phyloP scores from a whole-genome alignment of 768 basidiomycete species.

The Pleurotus giganteus region DNA sequence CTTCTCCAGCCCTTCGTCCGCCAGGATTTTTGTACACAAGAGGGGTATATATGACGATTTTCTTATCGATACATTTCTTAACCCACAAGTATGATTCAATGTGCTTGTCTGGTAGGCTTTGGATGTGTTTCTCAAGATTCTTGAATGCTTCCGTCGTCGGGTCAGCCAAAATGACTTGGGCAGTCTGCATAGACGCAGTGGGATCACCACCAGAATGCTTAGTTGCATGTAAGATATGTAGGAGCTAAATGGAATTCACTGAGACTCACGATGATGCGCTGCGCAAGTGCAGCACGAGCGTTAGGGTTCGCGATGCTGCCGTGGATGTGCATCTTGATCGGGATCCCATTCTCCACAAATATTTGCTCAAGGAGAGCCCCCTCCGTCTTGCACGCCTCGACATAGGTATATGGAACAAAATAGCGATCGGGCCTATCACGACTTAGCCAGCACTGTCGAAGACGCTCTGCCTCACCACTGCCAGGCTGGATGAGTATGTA shows the following conservation, averaged over 20 bases:
- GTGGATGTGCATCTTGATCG: slow-evolving; percentile 79
- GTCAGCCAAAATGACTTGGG: slow-evolving; percentile 77
- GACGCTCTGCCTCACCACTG: slow-evolving; percentile 70
- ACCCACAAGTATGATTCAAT: slow-evolving; percentile 84
- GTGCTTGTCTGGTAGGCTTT: slow-evolving; percentile 68
- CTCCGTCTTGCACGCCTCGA: slow-evolving; percentile 82
- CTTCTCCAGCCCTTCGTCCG: slow-evolving; percentile 77
- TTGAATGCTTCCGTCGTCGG: slow-evolving; percentile 76
- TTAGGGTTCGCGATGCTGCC: slow-evolving; percentile 78
- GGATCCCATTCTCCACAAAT: slow-evolving; percentile 61
- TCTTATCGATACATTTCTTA: slow-evolving; percentile 76
- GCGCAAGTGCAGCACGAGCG: slow-evolving; percentile 60
- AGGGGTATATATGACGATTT: slow-evolving; percentile 64
- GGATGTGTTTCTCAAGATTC: slow-evolving; percentile 69
- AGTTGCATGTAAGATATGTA: neutral
- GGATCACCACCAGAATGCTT: slow-evolving; percentile 85
- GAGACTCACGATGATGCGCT: slow-evolving; percentile 63
- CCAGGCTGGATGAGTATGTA: slow-evolving; percentile 70
- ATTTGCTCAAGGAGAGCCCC: slow-evolving; percentile 75
- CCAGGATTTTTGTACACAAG: slow-evolving; percentile 84
- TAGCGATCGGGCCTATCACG: slow-evolving; percentile 69
- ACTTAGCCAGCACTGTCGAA: slow-evolving; percentile 71
- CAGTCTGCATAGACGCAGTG: slow-evolving; percentile 63
- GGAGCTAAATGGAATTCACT: slow-evolving; percentile 1
- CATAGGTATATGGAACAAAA: slow-evolving; percentile 79